Evolutionary conservation across 2,329 filamentous ascomycete species (phyloP), one percentile per base, ranked within the genome.

Genomic region (Pseudogymnoascus sp.): DNA sequence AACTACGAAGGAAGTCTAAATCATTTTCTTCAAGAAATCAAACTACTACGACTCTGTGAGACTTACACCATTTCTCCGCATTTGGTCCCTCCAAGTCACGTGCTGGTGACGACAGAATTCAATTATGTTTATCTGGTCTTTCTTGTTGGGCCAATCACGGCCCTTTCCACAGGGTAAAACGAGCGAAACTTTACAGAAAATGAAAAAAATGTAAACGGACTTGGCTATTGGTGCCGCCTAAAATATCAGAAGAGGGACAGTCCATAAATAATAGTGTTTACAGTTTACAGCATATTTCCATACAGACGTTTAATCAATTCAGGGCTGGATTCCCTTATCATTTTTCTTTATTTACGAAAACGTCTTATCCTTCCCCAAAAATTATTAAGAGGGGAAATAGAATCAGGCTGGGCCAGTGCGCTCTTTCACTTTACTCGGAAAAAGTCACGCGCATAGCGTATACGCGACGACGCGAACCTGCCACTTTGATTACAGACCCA

Each of bases 381-480:
- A 50, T 50, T 5, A 25, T 50, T 11, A 25, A 28, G 44, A 50
- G 44, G 44, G 44, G 44, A 28, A 50, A 50, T 50, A 50, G 23
- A 23, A 50, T 23, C 23, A 50, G 44, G 21, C 23, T 28, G 44
- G 44, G 44, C 44, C 44, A 50, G 44, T 50, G 44, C 40, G 11
- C 44, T 50, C 44, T 5, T 50, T 50, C 44, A 50, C 44, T 50
- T 50, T 50, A 50, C 28, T 50, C 44, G 44, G 42, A 47, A 50
- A 28, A 60, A 60, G 56, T 60, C 56, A 60, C 56, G 56, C 56
- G 56, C 56, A 60, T 35, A 35, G 31, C 56, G 31, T 38, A 60
- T 60, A 60, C 56, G 56, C 56, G 56, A 60, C 56, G 56, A 60
- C 56, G 56, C 56, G 56, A 60, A 60, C 56, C 56, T 35, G 56